Percentiles rank a stretch among this genome's conserved stretches.
These are phyloP conservation scores for Spirogloea muscicola DNA, from an alignment of 139 green algal species.

Conservation along the genomic window DNA sequence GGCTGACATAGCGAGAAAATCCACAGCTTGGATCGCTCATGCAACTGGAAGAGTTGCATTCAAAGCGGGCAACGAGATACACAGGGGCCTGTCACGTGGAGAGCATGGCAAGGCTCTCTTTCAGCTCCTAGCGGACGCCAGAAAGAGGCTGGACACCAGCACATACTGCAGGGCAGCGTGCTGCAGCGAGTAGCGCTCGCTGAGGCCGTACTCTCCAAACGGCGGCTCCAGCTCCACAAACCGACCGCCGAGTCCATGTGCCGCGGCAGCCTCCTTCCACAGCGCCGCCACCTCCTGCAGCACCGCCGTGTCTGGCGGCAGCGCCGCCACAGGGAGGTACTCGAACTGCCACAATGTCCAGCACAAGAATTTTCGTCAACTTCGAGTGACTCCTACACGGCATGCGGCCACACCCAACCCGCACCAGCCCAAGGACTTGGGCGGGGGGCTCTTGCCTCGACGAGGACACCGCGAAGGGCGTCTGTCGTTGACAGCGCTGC, in stretches of 20 bases:
- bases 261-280: slow-evolving; percentile 23
- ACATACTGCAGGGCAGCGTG: slow-evolving; percentile 45
- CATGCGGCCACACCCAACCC: too few species aligned
- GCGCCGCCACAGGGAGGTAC: slow-evolving; percentile 3
- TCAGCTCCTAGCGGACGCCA: too few species aligned
- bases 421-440: too few species aligned
- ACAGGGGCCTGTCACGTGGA: too few species aligned
- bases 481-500: slow-evolving; percentile 24
- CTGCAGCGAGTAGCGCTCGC: slow-evolving; percentile 23
- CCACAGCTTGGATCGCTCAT: too few species aligned
- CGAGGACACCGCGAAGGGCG: slow-evolving; percentile 19
- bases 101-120: too few species aligned
- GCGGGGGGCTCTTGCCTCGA: slow-evolving; percentile 19
- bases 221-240: slow-evolving; percentile 30
- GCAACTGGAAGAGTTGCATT: too few species aligned
- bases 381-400: too few species aligned
- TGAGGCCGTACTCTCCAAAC: slow-evolving; percentile 25
- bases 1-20: too few species aligned
- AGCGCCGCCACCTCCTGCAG: slow-evolving; percentile 17
- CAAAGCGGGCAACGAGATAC: too few species aligned
- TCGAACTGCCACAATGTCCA: slow-evolving; percentile 1
- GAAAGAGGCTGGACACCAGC: slow-evolving; percentile 23
- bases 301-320: not conserved
- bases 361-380: too few species aligned
- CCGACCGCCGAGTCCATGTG: not conserved